Evolutionary conservation across 2,329 filamentous ascomycete genomes (phyloP).

Genomic region (Fusarium tricinctum): DNA sequence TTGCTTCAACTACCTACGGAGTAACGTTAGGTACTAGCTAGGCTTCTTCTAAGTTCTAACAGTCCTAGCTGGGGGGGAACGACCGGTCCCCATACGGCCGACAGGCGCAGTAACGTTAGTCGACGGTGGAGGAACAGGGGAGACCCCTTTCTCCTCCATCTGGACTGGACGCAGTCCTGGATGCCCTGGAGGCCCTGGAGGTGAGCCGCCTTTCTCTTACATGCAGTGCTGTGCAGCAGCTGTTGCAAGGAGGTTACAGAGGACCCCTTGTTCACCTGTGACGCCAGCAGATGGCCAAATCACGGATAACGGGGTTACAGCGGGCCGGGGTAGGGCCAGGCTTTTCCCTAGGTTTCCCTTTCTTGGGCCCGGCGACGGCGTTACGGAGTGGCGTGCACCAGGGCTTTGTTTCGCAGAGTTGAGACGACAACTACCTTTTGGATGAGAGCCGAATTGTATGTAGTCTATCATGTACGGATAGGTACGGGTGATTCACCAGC

Average conservation of each 20-base stretch:
- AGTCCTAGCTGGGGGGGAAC: neutral
- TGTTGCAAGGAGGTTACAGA: slow-evolving; percentile 38
- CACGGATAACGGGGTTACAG: slow-evolving; percentile 39
- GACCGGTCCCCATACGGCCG: slow-evolving; percentile 11
- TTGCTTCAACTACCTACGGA: neutral
- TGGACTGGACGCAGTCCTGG: slow-evolving; percentile 20
- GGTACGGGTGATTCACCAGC: neutral
- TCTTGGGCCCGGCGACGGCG: slow-evolving; percentile 9
- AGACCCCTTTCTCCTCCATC: slow-evolving; percentile 15
- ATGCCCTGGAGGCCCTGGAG: neutral
- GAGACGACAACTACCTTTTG: slow-evolving; percentile 17
- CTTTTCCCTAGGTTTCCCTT: slow-evolving; percentile 6
- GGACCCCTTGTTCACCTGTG: slow-evolving; percentile 46
- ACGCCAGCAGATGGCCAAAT: slow-evolving; percentile 46
- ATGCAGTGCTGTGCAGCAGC: slow-evolving; percentile 4
- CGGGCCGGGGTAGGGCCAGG: slow-evolving; percentile 31
- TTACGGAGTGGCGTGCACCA: slow-evolving; percentile 31
- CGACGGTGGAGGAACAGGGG: slow-evolving; percentile 40
- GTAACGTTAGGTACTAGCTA: no score
- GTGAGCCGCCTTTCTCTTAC: slow-evolving; percentile 34
- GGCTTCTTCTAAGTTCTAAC: neutral
- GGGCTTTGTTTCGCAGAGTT: slow-evolving; percentile 9
- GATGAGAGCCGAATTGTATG: neutral
- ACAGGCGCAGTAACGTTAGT: slow-evolving; percentile 35
- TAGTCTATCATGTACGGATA: neutral